Evolutionary conservation across 805 yeast genomes (phyloP), one percentile per base, ranked within the genome.

Genomic region (Saccharomycopsis sp.): DNA sequence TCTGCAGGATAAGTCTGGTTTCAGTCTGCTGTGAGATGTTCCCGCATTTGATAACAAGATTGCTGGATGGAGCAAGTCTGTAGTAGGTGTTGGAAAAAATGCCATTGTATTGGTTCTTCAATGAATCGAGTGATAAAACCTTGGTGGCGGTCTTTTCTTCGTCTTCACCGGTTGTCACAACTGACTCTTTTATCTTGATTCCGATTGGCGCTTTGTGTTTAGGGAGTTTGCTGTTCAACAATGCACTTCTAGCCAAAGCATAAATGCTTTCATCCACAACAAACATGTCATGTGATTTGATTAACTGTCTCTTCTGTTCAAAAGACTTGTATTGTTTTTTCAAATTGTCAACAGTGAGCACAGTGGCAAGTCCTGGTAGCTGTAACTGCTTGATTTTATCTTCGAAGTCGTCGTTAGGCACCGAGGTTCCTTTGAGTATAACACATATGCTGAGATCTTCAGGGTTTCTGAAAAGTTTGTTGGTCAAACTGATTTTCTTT

Each of bases 241-340:
- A 44, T n/a, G 49, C 49, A 17, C 49, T 44, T 44, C 22, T 44
- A 17, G 49, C 49, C 22, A 44, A 44, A 17, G 22, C 49, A 44
- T 17, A 44, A 17, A 93, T 76, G 42, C 86, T 84, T 62, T 91
- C 97, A 73, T 94, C 99, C 56, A 89, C 85, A 50, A 94, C 69
- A 71, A 94, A 89, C 61, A 90, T 64, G 66, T 91, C 96, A 69
- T 81, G 88, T 59, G 82, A 84, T 15, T 77, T 70, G 50, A 79
- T 72, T 61, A 94, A 81, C 62, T 84, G 85, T 70, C 97, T 84
- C 71, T 91, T 85, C 60, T 91, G 85, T 72, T 94, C 97, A 67
- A 75, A 94, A n/a, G 89, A 82, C 74, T 90, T 90, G 78, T 84
- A 93, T 61, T 86, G 87, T 38, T 91, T 88, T 71, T 89, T 89